Conservation (phyloP, 495 filamentous ascomycete species). For the Immersiella caudata region DNA sequence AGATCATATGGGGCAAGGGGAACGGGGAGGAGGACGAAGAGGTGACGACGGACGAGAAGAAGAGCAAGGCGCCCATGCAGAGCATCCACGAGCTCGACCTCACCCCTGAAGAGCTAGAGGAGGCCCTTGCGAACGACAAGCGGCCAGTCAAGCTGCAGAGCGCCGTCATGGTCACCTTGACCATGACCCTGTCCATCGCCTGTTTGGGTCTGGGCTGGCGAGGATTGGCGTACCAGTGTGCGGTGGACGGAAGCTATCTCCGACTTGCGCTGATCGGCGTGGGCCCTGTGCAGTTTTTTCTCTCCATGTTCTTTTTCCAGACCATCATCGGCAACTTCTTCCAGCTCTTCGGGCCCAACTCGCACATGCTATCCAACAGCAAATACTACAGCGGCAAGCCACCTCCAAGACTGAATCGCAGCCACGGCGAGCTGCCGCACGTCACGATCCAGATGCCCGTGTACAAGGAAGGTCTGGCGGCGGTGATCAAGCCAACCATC, state of each 20-base stretch:
- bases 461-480: constrained; percentile 69
- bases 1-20: constrained; percentile 56
- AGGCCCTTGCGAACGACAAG: constrained; percentile 38
- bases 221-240: constrained; percentile 54
- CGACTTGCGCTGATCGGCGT: constrained; percentile 53
- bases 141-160: constrained; percentile 55
- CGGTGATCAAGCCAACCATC: constrained; percentile 66
- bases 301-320: constrained; percentile 67
- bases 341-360: constrained; percentile 63
- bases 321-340: constrained; percentile 57
- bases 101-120: constrained; percentile 31
- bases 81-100: constrained; percentile 13
- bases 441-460: constrained; percentile 77
- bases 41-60: constrained; percentile 32
- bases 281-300: constrained; percentile 56
- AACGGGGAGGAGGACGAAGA: constrained; percentile 46
- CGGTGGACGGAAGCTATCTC: constrained; percentile 52
- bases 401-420: constrained; percentile 53
- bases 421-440: constrained; percentile 56
- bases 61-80: constrained; percentile 21
- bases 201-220: constrained; percentile 62
- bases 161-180: constrained; percentile 51
- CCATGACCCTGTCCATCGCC: constrained; percentile 52
- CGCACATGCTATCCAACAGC: constrained; percentile 57
- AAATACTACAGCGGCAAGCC: constrained; percentile 62